Conservation (phyloP, 192 early-diverging fungal species). For the Entomortierella parvispora region DNA sequence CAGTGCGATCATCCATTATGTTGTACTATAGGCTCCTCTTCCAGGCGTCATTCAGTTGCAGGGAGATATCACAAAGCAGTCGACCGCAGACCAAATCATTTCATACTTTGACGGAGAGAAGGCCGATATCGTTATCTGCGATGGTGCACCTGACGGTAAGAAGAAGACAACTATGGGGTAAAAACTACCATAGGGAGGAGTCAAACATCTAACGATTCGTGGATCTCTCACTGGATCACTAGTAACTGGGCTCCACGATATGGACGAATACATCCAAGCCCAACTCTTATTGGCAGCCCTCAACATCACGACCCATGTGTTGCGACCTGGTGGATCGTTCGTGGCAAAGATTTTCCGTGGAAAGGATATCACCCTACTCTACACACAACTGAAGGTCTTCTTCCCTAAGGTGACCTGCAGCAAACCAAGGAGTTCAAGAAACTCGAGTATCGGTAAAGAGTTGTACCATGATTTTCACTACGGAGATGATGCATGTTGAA, state of each 20-base stretch:
- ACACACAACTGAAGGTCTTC: slow-evolving; percentile 91
- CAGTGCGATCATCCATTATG: too few relatives aligned
- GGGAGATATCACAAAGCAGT: slow-evolving; percentile 96
- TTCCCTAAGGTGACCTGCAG: slow-evolving; percentile 90
- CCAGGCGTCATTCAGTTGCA: slow-evolving; percentile 94
- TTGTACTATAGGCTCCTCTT: slow-evolving; percentile 82
- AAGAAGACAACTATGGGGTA: background rate
- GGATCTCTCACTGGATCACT: too few relatives aligned
- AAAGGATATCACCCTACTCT: slow-evolving; percentile 92
- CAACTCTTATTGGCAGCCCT: slow-evolving; percentile 94
- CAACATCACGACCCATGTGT: slow-evolving; percentile 96
- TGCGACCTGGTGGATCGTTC: slow-evolving; percentile 92
- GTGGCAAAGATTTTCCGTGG: slow-evolving; percentile 98
- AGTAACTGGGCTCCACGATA: slow-evolving; percentile 97
- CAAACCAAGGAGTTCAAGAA: slow-evolving; percentile 94
- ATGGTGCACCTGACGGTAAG: slow-evolving; percentile 93
- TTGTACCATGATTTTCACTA: background rate
- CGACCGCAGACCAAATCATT: slow-evolving; percentile 92
- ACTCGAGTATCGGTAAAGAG: slow-evolving; percentile 80
- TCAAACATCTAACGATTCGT: too few relatives aligned
- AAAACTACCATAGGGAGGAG: background rate
- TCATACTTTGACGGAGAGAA: slow-evolving; percentile 87
- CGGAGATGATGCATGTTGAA: too few relatives aligned
- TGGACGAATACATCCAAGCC: slow-evolving; percentile 99
- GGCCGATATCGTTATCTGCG: slow-evolving; percentile 95